Percentiles rank a stretch among this genome's conserved stretches.
These are phyloP conservation scores for Sisymbrium altissimum DNA, from an alignment of 345 rosid species.

Conservation along the genomic window DNA sequence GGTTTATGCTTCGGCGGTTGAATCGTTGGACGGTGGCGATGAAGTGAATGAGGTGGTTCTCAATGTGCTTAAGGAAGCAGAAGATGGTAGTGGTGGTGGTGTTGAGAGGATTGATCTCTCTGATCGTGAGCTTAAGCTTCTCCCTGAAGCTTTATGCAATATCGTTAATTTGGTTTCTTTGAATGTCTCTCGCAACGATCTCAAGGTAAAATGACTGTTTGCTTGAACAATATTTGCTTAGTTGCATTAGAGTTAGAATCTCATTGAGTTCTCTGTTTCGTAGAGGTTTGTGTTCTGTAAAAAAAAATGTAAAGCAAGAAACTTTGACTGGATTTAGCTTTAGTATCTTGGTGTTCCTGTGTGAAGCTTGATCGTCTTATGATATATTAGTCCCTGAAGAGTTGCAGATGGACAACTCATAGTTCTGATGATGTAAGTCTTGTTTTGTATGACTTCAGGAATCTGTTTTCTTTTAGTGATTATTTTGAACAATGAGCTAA, in stretches of 20 bases:
- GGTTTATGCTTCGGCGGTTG: conserved; percentile 47
- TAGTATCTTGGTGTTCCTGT: neutral
- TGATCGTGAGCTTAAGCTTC: conserved; percentile 48
- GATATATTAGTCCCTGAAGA: neutral
- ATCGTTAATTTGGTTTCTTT: conserved; percentile 53
- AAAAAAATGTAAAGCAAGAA: neutral
- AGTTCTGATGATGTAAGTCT: neutral
- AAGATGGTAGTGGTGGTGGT: conserved; percentile 30
- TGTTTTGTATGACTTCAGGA: neutral
- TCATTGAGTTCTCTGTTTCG: no score
- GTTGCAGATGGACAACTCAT: neutral
- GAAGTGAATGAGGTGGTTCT: conserved; percentile 54
- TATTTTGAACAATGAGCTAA: neutral
- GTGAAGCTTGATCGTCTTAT: neutral
- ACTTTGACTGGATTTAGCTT: conserved; percentile 2
- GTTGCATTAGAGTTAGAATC: neutral
- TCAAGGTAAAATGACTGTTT: conserved; percentile 48
- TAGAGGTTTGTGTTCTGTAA: neutral
- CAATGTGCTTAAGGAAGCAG: conserved; percentile 42
- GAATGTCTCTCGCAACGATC: conserved; percentile 65
- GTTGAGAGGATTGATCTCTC: conserved; percentile 67
- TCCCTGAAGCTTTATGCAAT: conserved; percentile 78
- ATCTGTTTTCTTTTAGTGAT: neutral
- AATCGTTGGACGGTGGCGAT: conserved; percentile 26
- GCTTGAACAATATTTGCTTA: neutral